These are phyloP conservation scores for Penicillium bovifimosum DNA, from an alignment of 495 filamentous ascomycete species.

Conservation along the genomic window DNA sequence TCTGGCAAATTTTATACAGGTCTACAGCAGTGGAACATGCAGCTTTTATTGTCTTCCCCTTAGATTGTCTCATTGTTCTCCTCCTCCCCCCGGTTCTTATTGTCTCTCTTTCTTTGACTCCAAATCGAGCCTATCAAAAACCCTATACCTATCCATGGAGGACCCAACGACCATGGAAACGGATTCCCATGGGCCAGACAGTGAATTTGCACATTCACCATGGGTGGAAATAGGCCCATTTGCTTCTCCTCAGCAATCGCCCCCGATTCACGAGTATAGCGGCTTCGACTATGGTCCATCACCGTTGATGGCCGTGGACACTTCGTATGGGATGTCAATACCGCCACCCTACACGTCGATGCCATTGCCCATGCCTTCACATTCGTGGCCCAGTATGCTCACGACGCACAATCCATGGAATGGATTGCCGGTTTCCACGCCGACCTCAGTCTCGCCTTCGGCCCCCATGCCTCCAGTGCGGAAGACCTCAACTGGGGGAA, in stretches of 20 bases:
- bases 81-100: conserved; percentile 6
- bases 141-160: conserved; percentile 14
- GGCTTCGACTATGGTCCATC: conserved; percentile 36
- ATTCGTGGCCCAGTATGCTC: conserved; percentile 68
- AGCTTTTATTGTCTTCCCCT: conserved; percentile 27
- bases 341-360: conserved; percentile 47
- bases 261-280: conserved; percentile 40
- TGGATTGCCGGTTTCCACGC: conserved; percentile 46
- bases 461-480: conserved; percentile 45
- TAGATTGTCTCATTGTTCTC: conserved; percentile 27
- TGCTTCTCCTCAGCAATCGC: conserved; percentile 40
- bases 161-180: conserved; percentile 35
- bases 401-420: conserved; percentile 33
- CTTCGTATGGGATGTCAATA: conserved; percentile 40
- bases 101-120: conserved; percentile 10
- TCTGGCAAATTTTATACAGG: conserved; percentile 13
- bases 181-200: conserved; percentile 40
- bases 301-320: conserved; percentile 35
- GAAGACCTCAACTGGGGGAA: conserved; percentile 47
- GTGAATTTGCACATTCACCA: conserved; percentile 46
- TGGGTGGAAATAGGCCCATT: conserved; percentile 49
- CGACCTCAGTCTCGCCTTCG: conserved; percentile 46
- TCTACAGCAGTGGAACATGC: conserved; percentile 31
- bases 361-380: conserved; percentile 60
- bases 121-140: conserved; percentile 8